These are phyloP conservation scores for Cystofilobasidium macerans DNA, from an alignment of 768 basidiomycete species.

Conservation along the genomic window DNA sequence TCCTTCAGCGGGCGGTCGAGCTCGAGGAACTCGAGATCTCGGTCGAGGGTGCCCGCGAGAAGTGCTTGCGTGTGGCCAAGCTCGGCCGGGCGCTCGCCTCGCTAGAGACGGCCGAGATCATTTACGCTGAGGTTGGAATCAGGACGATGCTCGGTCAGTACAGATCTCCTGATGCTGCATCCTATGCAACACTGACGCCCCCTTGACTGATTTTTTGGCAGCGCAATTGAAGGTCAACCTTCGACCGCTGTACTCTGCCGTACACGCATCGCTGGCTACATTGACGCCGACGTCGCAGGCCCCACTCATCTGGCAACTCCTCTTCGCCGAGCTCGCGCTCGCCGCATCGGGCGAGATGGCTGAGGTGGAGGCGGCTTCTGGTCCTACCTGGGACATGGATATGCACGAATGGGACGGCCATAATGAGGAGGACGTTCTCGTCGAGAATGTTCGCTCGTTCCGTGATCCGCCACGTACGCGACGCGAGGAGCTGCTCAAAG, in stretches of 20 bases:
- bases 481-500: constrained; percentile 42
- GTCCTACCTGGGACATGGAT: constrained; percentile 25
- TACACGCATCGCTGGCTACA: constrained; percentile 47
- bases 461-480: constrained; percentile 31
- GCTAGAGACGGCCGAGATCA: constrained; percentile 10
- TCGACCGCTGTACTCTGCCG: constrained; percentile 67
- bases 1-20: constrained; percentile 47
- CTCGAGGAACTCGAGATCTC: constrained; percentile 73
- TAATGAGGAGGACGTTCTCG: background rate
- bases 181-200: background rate
- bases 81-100: constrained; percentile 43
- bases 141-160: constrained; percentile 50
- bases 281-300: constrained; percentile 43
- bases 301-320: constrained; percentile 57
- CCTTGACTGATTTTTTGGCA: constrained; percentile 30
- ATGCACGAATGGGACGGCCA: background rate
- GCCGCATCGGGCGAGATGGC: constrained; percentile 28
- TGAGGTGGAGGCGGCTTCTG: constrained; percentile 20
- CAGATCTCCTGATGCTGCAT: too few species aligned
- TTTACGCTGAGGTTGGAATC: constrained; percentile 21
- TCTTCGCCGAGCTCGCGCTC: constrained; percentile 54
- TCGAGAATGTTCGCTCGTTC: constrained; percentile 35
- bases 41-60: constrained; percentile 69
- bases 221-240: constrained; percentile 90
- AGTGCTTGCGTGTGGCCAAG: constrained; percentile 63